Evolutionary conservation across 2,329 filamentous ascomycete species (phyloP), one percentile per base, ranked within the genome.

Genomic region (Colletotrichum salicis): DNA sequence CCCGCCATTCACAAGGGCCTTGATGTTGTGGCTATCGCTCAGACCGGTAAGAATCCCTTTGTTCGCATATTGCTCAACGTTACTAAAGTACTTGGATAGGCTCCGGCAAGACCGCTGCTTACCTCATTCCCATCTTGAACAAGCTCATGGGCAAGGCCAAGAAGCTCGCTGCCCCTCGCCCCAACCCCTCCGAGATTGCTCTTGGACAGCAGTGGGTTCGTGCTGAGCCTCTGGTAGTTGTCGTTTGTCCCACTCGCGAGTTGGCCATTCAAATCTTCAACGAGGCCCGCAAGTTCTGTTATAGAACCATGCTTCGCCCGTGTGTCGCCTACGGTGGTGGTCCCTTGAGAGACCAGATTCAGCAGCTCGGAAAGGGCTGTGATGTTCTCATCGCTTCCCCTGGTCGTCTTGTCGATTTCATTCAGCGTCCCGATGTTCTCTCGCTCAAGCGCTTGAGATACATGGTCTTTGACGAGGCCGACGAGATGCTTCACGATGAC

Each of bases 131-230:
- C 0, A 93, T 97, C 71, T 78, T 98, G 63, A 97, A 95, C 72
- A 93, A 93, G 80, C 84, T 99, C 27, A 98, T 98, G 94, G 96
- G 96, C 31, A 98, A 98, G 84, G 94, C 93, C 6, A 96, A 95
- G 84, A 95, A 95, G 82, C 84, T 98, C 7, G 92, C 92, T 1
- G 95, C 94, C 5, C 87, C 90, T 56, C 93, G 95, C 5, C 94
- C 95, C 0, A 91, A 92, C 73, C 86, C 89, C 0, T 80, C 81
- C 1, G 86, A 83, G 0, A 92, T 90, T 77, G 83, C 88, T 12
- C 81, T 87, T 2, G 83, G 83, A 1, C 82, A 85, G 19, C 77
- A 76, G 24, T 80, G 82, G 2, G 89, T 93, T 51, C 89, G 90
- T 55, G 96, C 95, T 8, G 95, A 98, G 85, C 96, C 96, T 5